These are phyloP conservation scores for Sarcocystis neurona DNA, from an alignment of 169 alveolate genomes.

Conservation along the genomic window DNA sequence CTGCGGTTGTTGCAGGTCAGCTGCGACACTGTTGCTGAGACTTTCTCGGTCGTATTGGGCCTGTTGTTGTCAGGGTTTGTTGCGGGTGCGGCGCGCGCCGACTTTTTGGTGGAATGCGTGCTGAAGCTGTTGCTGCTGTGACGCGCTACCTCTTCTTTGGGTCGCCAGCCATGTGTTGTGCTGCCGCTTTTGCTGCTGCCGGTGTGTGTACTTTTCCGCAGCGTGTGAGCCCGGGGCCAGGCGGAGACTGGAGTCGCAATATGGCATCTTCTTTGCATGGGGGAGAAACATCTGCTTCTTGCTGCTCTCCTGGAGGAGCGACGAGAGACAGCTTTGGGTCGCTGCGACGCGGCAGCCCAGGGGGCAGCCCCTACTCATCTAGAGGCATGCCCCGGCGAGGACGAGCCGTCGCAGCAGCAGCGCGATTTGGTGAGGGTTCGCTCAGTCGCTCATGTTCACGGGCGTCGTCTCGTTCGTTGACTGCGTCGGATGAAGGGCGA, in stretches of 20 bases:
- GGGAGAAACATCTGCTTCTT: not conserved
- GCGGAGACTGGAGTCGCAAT: not conserved
- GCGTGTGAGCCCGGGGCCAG: not conserved
- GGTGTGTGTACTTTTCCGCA: not conserved
- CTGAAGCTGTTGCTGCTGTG: no score
- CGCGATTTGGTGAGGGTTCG: not conserved
- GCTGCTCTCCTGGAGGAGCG: not conserved
- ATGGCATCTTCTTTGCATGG: not conserved
- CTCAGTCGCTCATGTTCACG: slow-evolving; percentile 29
- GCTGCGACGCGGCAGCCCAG: no score
- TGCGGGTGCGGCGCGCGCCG: no score
- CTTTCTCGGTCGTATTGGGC: no score
- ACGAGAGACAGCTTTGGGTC: not conserved
- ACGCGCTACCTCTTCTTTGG: no score
- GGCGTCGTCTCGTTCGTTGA: slow-evolving; percentile 36
- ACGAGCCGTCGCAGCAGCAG: not conserved
- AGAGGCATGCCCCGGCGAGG: not conserved
- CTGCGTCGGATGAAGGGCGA: slow-evolving; percentile 17
- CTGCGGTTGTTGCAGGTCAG: no score
- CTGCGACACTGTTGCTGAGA: no score
- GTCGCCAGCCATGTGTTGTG: no score
- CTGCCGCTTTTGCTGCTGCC: not conserved
- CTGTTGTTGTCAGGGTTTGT: no score
- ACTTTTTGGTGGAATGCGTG: no score
- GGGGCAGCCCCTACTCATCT: not conserved